Evolutionary conservation across 2,329 filamentous ascomycete genomes (phyloP), one percentile per base, ranked within the genome.

Genomic region (Sporothrix mexicana): DNA sequence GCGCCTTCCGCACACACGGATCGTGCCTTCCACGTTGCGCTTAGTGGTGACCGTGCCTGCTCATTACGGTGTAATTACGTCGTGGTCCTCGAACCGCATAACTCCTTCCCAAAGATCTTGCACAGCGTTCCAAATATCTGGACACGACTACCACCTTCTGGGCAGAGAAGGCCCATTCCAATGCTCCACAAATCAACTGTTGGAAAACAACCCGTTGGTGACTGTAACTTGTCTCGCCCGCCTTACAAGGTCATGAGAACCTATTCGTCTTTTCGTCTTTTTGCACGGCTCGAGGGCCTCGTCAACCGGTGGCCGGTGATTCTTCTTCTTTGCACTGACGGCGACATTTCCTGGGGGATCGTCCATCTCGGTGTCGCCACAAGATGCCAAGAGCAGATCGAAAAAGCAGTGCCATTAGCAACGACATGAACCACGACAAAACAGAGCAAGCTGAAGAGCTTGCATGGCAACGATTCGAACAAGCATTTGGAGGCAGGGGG

Each of bases 11-110:
- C 17, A 41, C 3, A n/a, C 36, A 13, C 59, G 59, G 59, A 62
- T 62, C 59, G 59, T 64, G 59, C 59, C 59, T 45, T 64, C n/a
- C 36, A 64, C 13, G 7, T 45, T 10, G 36, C 17, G 59, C n/a
- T 10, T 64, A 17, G 15, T 41, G n/a, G n/a, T 15, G 12, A 59
- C 25, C 13, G 25, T 59, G 25, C 55, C 36, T 59, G 25, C 25
- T 36, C 55, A 36, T 59, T 59, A 49, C 47, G 47, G 47, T 17
- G 13, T 49, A 49, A 17, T 36, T 59, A 36, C 25, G 55, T 59
- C n/a, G 25, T 59, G 25, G 47, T 36, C 25, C 12, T 59, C 55
- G 55, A 59, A 59, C 25, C 25, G 36, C 4, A 36, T 59, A 13
- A 9, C 13, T 59, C 13, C 5, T 36, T 59, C 25, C 25, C 25